Evolutionary conservation across 208 protist species (phyloP).

Genomic region (Herpetomonas samuelpessoai): DNA sequence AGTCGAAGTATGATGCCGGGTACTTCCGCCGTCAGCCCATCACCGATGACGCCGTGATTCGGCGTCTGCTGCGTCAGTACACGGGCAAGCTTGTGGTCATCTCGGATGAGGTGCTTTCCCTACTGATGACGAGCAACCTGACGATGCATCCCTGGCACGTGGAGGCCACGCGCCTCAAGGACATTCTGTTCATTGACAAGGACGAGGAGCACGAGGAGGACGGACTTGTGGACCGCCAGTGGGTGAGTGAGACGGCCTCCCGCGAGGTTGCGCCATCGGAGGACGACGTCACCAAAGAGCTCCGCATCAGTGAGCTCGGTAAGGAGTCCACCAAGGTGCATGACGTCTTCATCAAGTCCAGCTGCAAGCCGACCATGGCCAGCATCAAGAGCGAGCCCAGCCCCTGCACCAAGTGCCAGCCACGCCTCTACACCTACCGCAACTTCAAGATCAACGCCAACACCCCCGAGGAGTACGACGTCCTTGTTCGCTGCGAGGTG

Average conservation of each 20-base stretch:
- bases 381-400: conserved; percentile 51
- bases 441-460: conserved; percentile 71
- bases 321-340: conserved; percentile 73
- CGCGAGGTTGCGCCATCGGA: conserved; percentile 54
- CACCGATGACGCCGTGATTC: conserved; percentile 45
- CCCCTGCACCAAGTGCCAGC: conserved; percentile 63
- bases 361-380: conserved; percentile 49
- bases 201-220: conserved; percentile 24
- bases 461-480: conserved; percentile 67
- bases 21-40: conserved; percentile 38
- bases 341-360: conserved; percentile 58
- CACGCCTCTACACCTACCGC: conserved; percentile 84
- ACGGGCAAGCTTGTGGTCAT: conserved; percentile 61
- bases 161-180: conserved; percentile 37
- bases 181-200: conserved; percentile 65
- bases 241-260: conserved; percentile 79
- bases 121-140: conserved; percentile 77
- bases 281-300: conserved; percentile 36
- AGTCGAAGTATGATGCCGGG: conserved; percentile 29
- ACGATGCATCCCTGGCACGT: conserved; percentile 87
- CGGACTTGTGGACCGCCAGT: conserved; percentile 68
- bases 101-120: conserved; percentile 78
- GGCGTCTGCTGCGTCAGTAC: conserved; percentile 35
- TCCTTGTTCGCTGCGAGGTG: conserved; percentile 85
- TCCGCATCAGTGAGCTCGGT: conserved; percentile 61